Percentiles rank a stretch among this genome's conserved stretches.
Conservation (phyloP, 345 rosid species). For the Sisymbrium altissimum region DNA sequence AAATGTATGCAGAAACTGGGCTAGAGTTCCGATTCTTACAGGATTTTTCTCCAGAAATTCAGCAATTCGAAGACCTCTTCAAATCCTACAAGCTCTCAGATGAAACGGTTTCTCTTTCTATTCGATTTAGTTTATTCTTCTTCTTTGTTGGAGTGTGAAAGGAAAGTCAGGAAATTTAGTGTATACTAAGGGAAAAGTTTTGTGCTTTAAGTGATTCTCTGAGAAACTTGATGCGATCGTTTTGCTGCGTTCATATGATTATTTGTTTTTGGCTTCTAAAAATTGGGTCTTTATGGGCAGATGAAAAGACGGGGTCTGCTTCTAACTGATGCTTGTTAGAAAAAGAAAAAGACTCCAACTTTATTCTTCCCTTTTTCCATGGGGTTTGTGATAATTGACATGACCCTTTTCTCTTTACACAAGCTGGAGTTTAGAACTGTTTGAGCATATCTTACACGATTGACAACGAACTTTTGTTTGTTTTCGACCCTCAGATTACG, state of each 20-base stretch:
- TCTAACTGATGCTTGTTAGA: slow-evolving; percentile 8
- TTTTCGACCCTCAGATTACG: slow-evolving; percentile 44
- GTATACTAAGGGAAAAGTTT: not conserved
- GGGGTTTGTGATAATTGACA: slow-evolving; percentile 33
- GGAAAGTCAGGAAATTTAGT: too few relatives aligned
- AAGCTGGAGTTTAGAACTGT: slow-evolving; percentile 19
- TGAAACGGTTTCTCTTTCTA: slow-evolving; percentile 43
- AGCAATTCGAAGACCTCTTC: slow-evolving; percentile 69
- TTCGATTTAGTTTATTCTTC: not conserved
- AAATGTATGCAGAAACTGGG: slow-evolving; percentile 80
- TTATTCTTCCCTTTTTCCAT: slow-evolving; percentile 14
- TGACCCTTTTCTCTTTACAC: slow-evolving; percentile 14
- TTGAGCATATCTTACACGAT: not conserved
- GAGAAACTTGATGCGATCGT: not conserved
- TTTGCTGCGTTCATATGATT: not conserved
- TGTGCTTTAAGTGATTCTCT: not conserved
- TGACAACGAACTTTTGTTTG: not conserved
- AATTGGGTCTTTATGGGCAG: slow-evolving; percentile 25
- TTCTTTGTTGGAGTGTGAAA: too few relatives aligned
- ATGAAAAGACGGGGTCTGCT: slow-evolving; percentile 18
- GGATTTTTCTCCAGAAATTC: slow-evolving; percentile 53
- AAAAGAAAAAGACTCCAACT: not conserved
- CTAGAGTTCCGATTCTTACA: slow-evolving; percentile 59
- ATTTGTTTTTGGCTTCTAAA: slow-evolving; percentile 3
- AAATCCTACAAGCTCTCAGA: slow-evolving; percentile 51